Base-by-base conservation (phyloP, 1,284 basidiomycete genomes). In the Coniferiporia weirii region DNA sequence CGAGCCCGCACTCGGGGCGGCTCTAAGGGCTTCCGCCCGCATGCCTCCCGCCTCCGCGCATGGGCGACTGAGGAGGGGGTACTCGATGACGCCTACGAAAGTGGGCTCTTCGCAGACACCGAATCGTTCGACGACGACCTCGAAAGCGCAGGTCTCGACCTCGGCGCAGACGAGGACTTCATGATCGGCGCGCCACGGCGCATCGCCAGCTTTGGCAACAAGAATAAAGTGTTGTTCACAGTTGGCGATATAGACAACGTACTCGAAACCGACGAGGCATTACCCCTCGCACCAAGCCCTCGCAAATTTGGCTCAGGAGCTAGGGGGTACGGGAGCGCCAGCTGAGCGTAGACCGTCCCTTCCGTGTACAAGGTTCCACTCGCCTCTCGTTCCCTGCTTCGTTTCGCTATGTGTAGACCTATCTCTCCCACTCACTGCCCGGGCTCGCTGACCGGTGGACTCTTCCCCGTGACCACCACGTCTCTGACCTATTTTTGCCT, bases 81-180 rank as follows among this genome's bases (percentile, higher is more conserved):
- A 12, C 50, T 52, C 22, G 50, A 52, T 17, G 50, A 52, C 32
- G 36, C 32, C 8, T 52, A 52, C 27, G 50, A 52, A 17, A 20
- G 50, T 32, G 50, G 50, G 12, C 27, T 52, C 32, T 36, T 52
- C 9, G 50, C 50, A 15, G 50, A 52, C 50, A 52, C 32, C 12
- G 50, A 52, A 35, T 43, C 40, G 7, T 43, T 43, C n/a, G n/a
- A n/a, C 7, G 40, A 43, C 40, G 40, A 43, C 40, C 40, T n/a
- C 40, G 40, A 12, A n/a, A n/a, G n/a, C 12, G 12, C 40, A n/a
- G 40, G 40, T 7, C 36, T 35, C 50, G 27, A 52, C 50, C 17
- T 52, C 17, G 50, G 50, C 50, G 50, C 32, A 32, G 50, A 52
- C n/a, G 50, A 52, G 27, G 50, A 52, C 50, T 52, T 52, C 22